Evolutionary conservation across 257 asterid species (phyloP), one percentile per base, ranked within the genome.

Genomic region (Orobanche coerulescens): DNA sequence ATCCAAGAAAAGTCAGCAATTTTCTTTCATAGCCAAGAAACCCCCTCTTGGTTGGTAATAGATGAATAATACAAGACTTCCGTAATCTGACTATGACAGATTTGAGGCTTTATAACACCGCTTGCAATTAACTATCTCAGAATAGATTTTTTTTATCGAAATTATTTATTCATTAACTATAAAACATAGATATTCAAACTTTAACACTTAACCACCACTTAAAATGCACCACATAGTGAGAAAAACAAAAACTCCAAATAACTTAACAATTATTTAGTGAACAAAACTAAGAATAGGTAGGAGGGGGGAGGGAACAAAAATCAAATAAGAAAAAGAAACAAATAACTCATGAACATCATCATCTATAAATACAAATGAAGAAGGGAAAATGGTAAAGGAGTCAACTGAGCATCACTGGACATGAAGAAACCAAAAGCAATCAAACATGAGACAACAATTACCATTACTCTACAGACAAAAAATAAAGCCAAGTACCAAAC

Each of bases 1-100:
- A 75, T 74, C 61, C 71, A 59, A 46, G 65, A 65, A 61, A 55
- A 10, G 69, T 24, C 40, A 40, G 16, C 39, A 51, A 54, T 62
- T 62, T 50, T 66, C 60, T 33, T 39, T 36, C 22, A 48, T 36
- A 53, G 36, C 12, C 70, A 66, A 58, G 52, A 55, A 54, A 56
- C 9, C 34, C 71, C 56, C 62, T 47, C 50, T 49, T 12, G 65
- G n/a, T n/a, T 58, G 47, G 70, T 44, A 59, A 50, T 8, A 19
- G 33, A 61, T 37, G 46, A 58, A 68, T 19, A 61, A 64, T 47
- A 56, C 50, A 51, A 62, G 60, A 50, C 57, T 69, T 72, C 69
- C 68, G 54, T 8, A 28, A 51, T 50, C 46, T 14, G 23, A 44
- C 30, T 11, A 18, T 9, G 30, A 49, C 39, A 58, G 25, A 49